These are phyloP conservation scores for Guyanaporus albipodus DNA, from an alignment of 768 basidiomycete species.

Conservation along the genomic window DNA sequence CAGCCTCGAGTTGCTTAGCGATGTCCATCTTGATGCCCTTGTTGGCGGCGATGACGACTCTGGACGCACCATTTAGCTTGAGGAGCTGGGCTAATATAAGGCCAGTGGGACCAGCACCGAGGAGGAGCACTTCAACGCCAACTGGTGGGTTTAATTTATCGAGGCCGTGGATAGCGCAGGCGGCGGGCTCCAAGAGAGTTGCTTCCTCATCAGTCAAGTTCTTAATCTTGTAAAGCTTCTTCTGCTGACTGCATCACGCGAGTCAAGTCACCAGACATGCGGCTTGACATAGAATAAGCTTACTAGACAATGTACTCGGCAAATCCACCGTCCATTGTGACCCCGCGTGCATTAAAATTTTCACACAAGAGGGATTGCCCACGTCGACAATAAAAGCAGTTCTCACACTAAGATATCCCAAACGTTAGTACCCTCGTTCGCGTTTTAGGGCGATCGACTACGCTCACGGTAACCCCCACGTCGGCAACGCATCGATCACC, in stretches of 20 bases:
- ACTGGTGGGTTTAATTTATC: slow-evolving; percentile 83
- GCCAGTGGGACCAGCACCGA: slow-evolving; percentile 93
- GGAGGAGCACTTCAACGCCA: slow-evolving; percentile 77
- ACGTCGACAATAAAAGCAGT: slow-evolving; percentile 84
- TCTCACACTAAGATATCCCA: slow-evolving; percentile 54
- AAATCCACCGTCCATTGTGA: slow-evolving; percentile 81
- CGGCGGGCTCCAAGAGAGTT: slow-evolving; percentile 84
- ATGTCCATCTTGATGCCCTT: slow-evolving; percentile 90
- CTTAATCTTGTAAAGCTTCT: slow-evolving; percentile 83
- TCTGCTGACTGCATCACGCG: slow-evolving; percentile 44
- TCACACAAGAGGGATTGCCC: slow-evolving; percentile 84
- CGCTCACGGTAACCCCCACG: slow-evolving; percentile 62
- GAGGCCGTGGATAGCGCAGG: slow-evolving; percentile 89
- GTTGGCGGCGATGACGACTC: slow-evolving; percentile 82
- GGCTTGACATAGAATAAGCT: no score
- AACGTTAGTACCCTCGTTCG: slow-evolving; percentile 3
- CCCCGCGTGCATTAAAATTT: slow-evolving; percentile 76
- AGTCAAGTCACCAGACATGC: no score
- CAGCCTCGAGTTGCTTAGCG: slow-evolving; percentile 73
- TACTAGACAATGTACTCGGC: slow-evolving; percentile 87
- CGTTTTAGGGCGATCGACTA: neutral
- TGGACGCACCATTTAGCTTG: slow-evolving; percentile 79
- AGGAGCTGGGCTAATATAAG: slow-evolving; percentile 85
- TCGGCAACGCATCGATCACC: slow-evolving; percentile 88
- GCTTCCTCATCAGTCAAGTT: slow-evolving; percentile 87